phyloP scores from a whole-genome alignment of 2,329 filamentous ascomycete species.

The Penicillium olsonii region DNA sequence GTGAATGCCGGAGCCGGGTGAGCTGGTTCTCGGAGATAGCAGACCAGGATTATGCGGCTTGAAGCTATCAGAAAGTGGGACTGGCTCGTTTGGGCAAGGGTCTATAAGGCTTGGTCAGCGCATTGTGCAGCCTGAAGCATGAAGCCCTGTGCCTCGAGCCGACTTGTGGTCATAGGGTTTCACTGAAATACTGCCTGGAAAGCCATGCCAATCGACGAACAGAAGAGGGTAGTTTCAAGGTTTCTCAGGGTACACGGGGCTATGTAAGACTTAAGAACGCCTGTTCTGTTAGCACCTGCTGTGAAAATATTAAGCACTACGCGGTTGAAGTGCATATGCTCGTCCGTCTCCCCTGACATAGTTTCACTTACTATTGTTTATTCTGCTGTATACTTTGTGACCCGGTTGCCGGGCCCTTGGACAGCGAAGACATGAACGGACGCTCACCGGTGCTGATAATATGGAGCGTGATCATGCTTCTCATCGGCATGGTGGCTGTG shows the following conservation, averaged over 20 bases:
- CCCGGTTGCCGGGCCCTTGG: not conserved
- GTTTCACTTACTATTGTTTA: not conserved
- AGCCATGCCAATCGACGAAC: too few species aligned
- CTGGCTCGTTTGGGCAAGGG: too few species aligned
- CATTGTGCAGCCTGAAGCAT: too few species aligned
- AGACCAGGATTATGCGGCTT: too few species aligned
- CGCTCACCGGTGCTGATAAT: slow-evolving; percentile 5
- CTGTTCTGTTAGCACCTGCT: not conserved
- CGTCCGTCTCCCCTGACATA: not conserved
- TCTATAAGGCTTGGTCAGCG: too few species aligned
- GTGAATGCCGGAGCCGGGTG: not conserved
- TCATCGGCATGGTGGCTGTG: slow-evolving; percentile 1
- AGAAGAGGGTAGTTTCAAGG: too few species aligned
- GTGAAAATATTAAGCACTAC: not conserved
- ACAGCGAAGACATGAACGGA: not conserved
- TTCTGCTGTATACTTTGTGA: not conserved
- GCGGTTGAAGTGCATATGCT: not conserved
- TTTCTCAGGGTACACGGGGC: not conserved
- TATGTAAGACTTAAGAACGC: not conserved
- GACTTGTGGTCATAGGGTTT: too few species aligned
- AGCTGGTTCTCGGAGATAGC: too few species aligned
- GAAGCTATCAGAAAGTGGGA: too few species aligned
- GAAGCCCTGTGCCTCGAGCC: too few species aligned
- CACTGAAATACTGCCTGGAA: too few species aligned
- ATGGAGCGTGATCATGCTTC: slow-evolving; percentile 8